Conservation (phyloP, 23 red algal species). For the Gracilaria vermiculophylla region DNA sequence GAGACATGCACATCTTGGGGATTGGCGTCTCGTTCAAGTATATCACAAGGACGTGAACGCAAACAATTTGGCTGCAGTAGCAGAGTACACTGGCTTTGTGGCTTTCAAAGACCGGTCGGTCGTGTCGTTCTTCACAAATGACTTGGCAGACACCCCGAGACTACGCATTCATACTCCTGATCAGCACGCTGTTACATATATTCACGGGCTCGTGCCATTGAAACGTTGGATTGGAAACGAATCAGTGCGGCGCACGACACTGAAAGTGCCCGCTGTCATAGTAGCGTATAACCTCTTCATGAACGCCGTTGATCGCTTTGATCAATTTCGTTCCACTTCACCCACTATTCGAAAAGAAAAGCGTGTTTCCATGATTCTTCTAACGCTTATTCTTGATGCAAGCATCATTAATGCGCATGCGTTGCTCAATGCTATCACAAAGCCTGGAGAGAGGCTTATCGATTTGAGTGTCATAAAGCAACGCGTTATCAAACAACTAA, state of each 20-base stretch:
- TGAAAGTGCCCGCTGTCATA: background rate
- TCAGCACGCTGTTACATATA: background rate
- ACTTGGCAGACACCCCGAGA: background rate
- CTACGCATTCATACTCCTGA: background rate
- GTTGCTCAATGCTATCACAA: background rate
- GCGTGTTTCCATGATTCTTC: background rate
- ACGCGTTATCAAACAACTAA: too few relatives aligned
- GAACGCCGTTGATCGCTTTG: background rate
- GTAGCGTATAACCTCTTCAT: background rate
- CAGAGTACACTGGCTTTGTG: background rate
- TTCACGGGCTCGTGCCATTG: background rate
- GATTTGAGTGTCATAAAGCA: too few relatives aligned
- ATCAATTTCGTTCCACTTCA: background rate
- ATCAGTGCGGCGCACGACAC: background rate
- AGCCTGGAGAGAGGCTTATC: too few relatives aligned
- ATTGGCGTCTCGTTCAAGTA: background rate
- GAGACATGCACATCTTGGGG: background rate
- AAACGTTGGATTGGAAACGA: background rate
- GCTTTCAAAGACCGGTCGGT: conserved; percentile 8
- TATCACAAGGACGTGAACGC: background rate
- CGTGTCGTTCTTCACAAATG: background rate
- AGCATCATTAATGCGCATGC: background rate
- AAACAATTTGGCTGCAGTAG: background rate
- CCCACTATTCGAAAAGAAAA: background rate
- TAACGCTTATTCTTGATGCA: background rate